A percentile compares a stretch with the other conserved stretches of the same genome.
phyloP scores from a whole-genome alignment of 495 filamentous ascomycete species.

The Annulohypoxylon maeteangense region DNA sequence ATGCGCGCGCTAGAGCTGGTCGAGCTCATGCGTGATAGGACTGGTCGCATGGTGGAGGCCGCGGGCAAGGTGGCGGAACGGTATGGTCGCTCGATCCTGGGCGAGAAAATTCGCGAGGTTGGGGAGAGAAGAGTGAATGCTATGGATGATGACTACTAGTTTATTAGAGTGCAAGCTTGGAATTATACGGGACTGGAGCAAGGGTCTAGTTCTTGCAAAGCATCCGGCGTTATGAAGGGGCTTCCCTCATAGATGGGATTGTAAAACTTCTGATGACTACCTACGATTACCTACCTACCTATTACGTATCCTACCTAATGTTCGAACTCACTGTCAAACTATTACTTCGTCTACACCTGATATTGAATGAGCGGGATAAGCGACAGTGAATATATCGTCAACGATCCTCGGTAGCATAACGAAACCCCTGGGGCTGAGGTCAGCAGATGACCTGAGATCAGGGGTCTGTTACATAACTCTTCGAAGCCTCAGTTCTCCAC shows the following conservation, averaged over 20 bases:
- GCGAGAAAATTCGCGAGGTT: conserved; percentile 86
- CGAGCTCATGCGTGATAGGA: conserved; percentile 77
- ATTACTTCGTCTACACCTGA: not conserved
- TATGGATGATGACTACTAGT: conserved; percentile 58
- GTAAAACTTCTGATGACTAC: conserved; percentile 11
- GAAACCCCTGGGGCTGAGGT: conserved; percentile 1
- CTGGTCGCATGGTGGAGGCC: conserved; percentile 85
- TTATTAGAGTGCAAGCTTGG: conserved; percentile 1
- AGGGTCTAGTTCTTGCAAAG: not conserved
- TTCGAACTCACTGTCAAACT: not conserved
- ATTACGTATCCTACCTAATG: conserved; percentile 20
- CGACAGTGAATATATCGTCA: not conserved
- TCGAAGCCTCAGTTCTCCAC: conserved; percentile 13
- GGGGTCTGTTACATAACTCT: not conserved
- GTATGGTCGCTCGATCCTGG: conserved; percentile 78
- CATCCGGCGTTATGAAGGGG: conserved; percentile 5
- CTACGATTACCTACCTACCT: conserved; percentile 9
- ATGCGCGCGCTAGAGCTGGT: conserved; percentile 93
- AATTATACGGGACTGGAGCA: not conserved
- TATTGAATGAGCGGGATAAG: not conserved
- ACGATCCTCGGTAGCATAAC: not conserved
- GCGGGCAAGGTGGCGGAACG: conserved; percentile 84
- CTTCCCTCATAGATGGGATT: not conserved
- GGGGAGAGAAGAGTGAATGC: conserved; percentile 72
- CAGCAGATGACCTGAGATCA: not conserved